A percentile compares a stretch with the other conserved stretches of the same genome.
Evolutionary conservation across 2,329 filamentous ascomycete genomes (phyloP).

Genomic region (Botrytis byssoidea): DNA sequence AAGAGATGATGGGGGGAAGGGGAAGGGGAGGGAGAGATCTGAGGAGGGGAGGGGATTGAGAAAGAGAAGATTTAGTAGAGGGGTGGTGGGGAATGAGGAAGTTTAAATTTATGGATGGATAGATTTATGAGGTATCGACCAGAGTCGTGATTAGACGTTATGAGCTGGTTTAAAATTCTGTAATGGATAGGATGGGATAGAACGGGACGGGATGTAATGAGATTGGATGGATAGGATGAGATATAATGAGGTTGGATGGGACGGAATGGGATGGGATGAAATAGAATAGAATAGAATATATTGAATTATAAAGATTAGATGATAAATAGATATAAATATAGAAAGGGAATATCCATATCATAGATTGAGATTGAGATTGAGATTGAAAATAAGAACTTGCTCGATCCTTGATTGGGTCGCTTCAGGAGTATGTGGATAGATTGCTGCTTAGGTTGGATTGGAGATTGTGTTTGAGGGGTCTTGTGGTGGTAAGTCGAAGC

Average conservation of each 20-base stretch:
- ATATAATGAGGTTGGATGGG: no score
- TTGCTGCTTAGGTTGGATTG: no score
- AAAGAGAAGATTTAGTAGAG: slow-evolving; percentile 5
- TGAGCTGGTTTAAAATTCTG: neutral
- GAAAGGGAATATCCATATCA: neutral
- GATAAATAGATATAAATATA: neutral
- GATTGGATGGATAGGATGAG: neutral
- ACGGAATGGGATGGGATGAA: neutral
- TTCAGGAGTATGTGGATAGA: no score
- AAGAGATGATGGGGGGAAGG: no score
- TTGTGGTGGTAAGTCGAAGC: no score
- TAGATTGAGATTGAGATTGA: no score
- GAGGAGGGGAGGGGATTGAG: neutral
- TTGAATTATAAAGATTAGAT: neutral
- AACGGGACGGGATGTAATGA: neutral
- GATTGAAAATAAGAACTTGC: no score
- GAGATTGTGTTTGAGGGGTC: no score
- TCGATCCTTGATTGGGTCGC: no score
- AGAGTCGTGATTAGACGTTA: neutral
- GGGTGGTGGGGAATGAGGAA: neutral
- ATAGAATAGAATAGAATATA: no score
- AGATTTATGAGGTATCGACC: neutral
- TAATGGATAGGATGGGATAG: neutral
- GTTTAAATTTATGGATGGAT: neutral
- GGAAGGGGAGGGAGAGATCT: neutral